Evolutionary conservation across 2,329 filamentous ascomycete species (phyloP), one percentile per base, ranked within the genome.

Genomic region (Claviceps africana): DNA sequence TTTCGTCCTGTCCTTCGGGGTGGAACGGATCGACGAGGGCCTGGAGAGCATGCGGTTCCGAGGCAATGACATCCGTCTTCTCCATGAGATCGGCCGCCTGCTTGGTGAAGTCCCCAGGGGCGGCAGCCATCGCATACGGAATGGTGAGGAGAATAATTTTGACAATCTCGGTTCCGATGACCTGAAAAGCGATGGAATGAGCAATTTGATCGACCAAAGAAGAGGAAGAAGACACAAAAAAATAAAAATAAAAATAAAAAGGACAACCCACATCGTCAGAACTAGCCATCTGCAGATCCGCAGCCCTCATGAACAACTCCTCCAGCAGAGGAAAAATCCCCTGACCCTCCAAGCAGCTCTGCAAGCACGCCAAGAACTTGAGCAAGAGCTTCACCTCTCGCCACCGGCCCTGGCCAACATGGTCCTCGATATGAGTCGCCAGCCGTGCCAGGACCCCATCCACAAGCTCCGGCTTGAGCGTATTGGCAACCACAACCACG

Each of bases 131-230:
- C 51, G 88, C 76, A 66, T 97, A 98, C 0, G 93, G 91, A 54
- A 98, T 86, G 0, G 91, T 95, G 48, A 96, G 80, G 45, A 97
- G 80, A 58, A 98, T 96, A 60, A 96, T 90, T 70, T 96, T 97
- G 66, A 96, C 89, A 35, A 98, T 79, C 70, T 97, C 93, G 43
- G 94, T 83, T 48, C 81, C 81, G 56, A 84, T 79, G 0, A 78
- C 83, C 78, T 82, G 37, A 21, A 46, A 25, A n/a, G n/a, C 17
- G 17, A 25, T 2, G 10, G 25, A 21, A 46, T 45, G 35, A 42
- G 28, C 47, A 40, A 30, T 10, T n/a, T 33, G 31, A 10, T 8
- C 10, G 10, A 10, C 10, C 31, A 17, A 28, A 28, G 11, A 33
- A 22, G 11, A 22, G 9, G 5, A 33, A 17, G 5, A 17, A 46